Conservation (phyloP, 371 early-diverging fungal genomes). For the Mucor mucedo region DNA sequence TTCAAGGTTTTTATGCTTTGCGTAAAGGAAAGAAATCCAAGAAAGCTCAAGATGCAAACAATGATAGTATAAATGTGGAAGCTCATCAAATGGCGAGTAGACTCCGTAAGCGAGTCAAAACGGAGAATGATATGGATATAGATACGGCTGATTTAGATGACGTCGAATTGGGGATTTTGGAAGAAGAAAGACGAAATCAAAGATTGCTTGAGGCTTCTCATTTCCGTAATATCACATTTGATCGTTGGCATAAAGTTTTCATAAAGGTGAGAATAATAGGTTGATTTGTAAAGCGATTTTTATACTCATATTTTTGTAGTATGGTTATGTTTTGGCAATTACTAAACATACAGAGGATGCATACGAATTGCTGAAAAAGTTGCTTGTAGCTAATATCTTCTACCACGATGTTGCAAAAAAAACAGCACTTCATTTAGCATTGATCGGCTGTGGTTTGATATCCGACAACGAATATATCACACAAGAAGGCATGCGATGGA, state of each 20-base stretch:
- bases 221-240: slow-evolving; percentile 64
- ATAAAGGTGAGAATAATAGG: slow-evolving; percentile 51
- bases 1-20: slow-evolving; percentile 41
- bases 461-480: slow-evolving; percentile 41
- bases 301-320: slow-evolving; percentile 37
- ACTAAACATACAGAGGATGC: slow-evolving; percentile 67
- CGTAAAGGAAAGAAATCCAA: slow-evolving; percentile 16
- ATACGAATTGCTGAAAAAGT: slow-evolving; percentile 61
- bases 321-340: slow-evolving; percentile 62
- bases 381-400: slow-evolving; percentile 70
- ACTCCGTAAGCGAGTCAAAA: slow-evolving; percentile 24
- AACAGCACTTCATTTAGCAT: slow-evolving; percentile 58
- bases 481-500: slow-evolving; percentile 54
- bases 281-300: neutral
- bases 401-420: slow-evolving; percentile 58
- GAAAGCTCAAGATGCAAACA: neutral
- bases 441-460: slow-evolving; percentile 66
- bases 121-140: slow-evolving; percentile 12
- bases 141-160: slow-evolving; percentile 33
- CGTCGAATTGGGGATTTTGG: slow-evolving; percentile 30
- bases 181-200: slow-evolving; percentile 34
- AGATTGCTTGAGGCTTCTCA: slow-evolving; percentile 26
- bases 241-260: slow-evolving; percentile 68
- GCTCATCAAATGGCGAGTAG: slow-evolving; percentile 20
- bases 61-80: slow-evolving; percentile 16